phyloP scores from a whole-genome alignment of 805 yeast genomes.

The Cyberlindnera suaveolens region DNA sequence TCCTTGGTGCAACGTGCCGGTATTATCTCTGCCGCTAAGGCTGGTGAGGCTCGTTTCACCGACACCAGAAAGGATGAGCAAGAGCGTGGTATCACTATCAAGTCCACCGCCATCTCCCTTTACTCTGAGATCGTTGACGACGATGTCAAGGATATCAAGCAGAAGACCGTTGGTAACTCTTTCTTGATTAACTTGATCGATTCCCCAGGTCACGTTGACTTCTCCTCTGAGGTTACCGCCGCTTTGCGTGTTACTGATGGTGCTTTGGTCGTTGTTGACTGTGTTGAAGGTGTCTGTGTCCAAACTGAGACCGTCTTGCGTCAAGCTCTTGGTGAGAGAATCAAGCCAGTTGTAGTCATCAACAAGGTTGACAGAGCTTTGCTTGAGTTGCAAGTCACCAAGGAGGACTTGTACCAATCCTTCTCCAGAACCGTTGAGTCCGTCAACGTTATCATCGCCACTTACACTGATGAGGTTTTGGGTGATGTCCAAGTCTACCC shows the following conservation, averaged over 20 bases:
- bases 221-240: constrained; percentile 99
- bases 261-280: constrained; percentile 98
- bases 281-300: constrained; percentile 99
- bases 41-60: constrained; percentile 99
- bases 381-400: constrained; percentile 96
- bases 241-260: constrained; percentile 99
- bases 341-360: constrained; percentile 96
- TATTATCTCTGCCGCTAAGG: constrained; percentile 99
- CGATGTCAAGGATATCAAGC: constrained; percentile 86
- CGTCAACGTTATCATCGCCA: constrained; percentile 95
- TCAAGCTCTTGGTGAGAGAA: constrained; percentile 98
- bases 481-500: constrained; percentile 99
- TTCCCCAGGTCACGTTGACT: constrained; percentile 99
- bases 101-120: constrained; percentile 97
- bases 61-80: constrained; percentile 99
- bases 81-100: constrained; percentile 99
- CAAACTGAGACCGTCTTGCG: constrained; percentile 99
- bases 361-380: constrained; percentile 99
- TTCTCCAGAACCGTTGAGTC: constrained; percentile 99
- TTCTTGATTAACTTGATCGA: constrained; percentile 97
- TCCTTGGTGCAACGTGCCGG: constrained; percentile 99
- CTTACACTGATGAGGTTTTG: constrained; percentile 81
- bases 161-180: constrained; percentile 77
- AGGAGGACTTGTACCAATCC: constrained; percentile 98
- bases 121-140: constrained; percentile 84